phyloP scores from a whole-genome alignment of 345 rosid species.

The Trapa bicornis region DNA sequence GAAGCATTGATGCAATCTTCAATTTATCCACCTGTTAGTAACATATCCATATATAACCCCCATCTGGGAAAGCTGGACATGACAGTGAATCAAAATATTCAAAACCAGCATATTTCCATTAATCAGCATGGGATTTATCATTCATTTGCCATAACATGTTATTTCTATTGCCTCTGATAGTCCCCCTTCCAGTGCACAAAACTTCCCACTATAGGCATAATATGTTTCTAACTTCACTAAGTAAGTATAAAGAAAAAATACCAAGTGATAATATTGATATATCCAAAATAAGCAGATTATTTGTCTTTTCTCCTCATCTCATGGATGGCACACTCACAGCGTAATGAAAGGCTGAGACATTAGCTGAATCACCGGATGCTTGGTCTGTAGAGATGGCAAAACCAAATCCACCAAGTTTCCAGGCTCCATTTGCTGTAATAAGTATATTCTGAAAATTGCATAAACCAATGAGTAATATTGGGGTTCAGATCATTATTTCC shows the following conservation, averaged over 20 bases:
- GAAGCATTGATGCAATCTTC: too few species aligned
- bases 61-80: not conserved
- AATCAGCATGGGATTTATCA: not conserved
- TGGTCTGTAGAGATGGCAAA: slow-evolving; percentile 68
- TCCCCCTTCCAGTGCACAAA: not conserved
- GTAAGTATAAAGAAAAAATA: not conserved
- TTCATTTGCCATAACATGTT: not conserved
- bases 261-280: not conserved
- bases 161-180: not conserved
- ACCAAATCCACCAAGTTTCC: slow-evolving; percentile 98
- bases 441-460: slow-evolving; percentile 55
- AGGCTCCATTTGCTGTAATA: slow-evolving; percentile 82
- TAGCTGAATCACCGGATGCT: slow-evolving; percentile 37
- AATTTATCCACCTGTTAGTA: not conserved
- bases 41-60: not conserved
- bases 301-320: slow-evolving; percentile 2
- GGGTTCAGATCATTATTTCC: not conserved
- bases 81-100: not conserved
- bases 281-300: not conserved
- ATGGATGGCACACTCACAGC: slow-evolving; percentile 43
- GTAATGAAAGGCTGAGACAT: slow-evolving; percentile 65
- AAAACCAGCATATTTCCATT: not conserved
- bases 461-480: not conserved
- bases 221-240: too few species aligned
- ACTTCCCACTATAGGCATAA: not conserved